Evolutionary conservation across 2,329 filamentous ascomycete genomes (phyloP).

Genomic region (Phialemoniopsis sp.): DNA sequence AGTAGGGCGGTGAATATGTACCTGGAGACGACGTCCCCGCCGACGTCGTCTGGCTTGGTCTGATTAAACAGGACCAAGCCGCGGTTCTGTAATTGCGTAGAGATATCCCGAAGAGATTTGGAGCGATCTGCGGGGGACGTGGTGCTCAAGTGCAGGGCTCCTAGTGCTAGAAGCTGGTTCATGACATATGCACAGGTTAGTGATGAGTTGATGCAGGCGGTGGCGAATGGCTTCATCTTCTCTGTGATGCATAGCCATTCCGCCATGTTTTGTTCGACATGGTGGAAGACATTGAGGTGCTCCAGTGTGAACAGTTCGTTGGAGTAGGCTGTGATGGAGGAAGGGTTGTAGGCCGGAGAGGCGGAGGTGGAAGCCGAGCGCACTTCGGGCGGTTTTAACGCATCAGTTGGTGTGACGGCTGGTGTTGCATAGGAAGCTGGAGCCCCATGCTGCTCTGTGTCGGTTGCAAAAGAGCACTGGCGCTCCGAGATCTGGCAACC

Average conservation of each 20-base stretch:
- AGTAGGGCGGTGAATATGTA: slow-evolving; percentile 40
- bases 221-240: background rate
- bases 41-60: slow-evolving; percentile 13
- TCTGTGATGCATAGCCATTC: background rate
- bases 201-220: background rate
- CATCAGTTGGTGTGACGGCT: too few relatives aligned
- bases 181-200: slow-evolving; percentile 22
- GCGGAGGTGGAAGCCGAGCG: background rate
- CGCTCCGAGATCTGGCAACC: too few relatives aligned
- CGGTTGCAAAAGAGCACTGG: too few relatives aligned
- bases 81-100: slow-evolving; percentile 39
- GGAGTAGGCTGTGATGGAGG: background rate
- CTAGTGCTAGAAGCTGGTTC: slow-evolving; percentile 29
- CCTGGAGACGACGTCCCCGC: slow-evolving; percentile 29
- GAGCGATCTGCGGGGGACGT: slow-evolving; percentile 9
- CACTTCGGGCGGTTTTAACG: too few relatives aligned
- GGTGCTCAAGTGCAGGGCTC: slow-evolving; percentile 30
- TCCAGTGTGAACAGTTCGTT: too few relatives aligned
- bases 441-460: slow-evolving; percentile 6
- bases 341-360: too few relatives aligned
- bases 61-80: slow-evolving; percentile 32
- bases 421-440: background rate
- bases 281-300: too few relatives aligned
- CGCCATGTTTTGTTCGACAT: too few relatives aligned
- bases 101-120: slow-evolving; percentile 26